A percentile compares a stretch with the other conserved stretches of the same genome.
Evolutionary conservation across 1,284 basidiomycete genomes (phyloP).

Genomic region (Naganishia liquefaciens): DNA sequence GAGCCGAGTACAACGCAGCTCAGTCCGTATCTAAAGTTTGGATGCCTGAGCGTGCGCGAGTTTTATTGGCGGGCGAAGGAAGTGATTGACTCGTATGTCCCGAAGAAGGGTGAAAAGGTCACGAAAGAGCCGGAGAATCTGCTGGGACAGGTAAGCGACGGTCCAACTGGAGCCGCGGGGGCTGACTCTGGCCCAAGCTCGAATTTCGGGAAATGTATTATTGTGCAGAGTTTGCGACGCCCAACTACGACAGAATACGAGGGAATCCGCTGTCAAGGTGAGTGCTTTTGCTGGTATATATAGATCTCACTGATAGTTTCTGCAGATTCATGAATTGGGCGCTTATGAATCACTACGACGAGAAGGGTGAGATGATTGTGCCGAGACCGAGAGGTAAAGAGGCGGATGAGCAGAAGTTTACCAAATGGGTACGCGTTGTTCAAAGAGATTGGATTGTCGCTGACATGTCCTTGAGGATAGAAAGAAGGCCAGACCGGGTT

Average conservation of each 20-base stretch:
- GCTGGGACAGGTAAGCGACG: constrained; percentile 40
- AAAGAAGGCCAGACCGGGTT: constrained; percentile 57
- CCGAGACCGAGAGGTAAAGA: constrained; percentile 53
- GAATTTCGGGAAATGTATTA: constrained; percentile 58
- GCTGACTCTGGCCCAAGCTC: constrained; percentile 43
- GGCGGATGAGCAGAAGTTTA: constrained; percentile 52
- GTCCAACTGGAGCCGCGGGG: neutral
- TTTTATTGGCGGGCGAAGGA: constrained; percentile 54
- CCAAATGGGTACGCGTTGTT: constrained; percentile 51
- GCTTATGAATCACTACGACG: constrained; percentile 55
- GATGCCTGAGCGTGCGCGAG: constrained; percentile 56
- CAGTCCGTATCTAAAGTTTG: constrained; percentile 59
- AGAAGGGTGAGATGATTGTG: constrained; percentile 48
- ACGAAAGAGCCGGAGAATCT: constrained; percentile 51
- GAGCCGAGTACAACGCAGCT: constrained; percentile 56
- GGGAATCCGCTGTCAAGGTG: constrained; percentile 55
- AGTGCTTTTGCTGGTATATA: constrained; percentile 28
- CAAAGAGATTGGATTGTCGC: neutral
- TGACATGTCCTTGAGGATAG: constrained; percentile 22
- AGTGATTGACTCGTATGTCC: constrained; percentile 43
- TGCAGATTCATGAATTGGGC: constrained; percentile 55
- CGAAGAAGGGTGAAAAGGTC: constrained; percentile 37
- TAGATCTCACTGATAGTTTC: neutral
- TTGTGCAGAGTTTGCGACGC: constrained; percentile 53
- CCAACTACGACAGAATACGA: constrained; percentile 53